These are phyloP conservation scores for Lomentospora prolificans DNA, from an alignment of 2,329 filamentous ascomycete genomes.

Conservation along the genomic window DNA sequence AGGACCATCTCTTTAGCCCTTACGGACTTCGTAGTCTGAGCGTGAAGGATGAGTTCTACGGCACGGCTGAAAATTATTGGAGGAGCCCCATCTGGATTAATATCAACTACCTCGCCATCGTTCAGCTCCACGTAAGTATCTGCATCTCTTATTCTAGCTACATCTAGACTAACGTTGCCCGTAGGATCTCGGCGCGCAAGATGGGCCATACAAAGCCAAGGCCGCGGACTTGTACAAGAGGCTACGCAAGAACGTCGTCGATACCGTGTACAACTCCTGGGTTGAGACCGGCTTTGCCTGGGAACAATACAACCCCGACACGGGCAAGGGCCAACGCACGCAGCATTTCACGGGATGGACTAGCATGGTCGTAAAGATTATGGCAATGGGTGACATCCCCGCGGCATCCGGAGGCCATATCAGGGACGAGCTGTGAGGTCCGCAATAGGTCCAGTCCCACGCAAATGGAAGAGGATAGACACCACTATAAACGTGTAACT, in stretches of 20 bases:
- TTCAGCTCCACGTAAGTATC: slow-evolving; percentile 63
- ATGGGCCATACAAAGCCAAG: slow-evolving; percentile 57
- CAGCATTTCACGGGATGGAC: slow-evolving; percentile 99
- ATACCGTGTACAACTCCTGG: slow-evolving; percentile 85
- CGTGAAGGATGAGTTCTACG: slow-evolving; percentile 72
- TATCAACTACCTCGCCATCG: slow-evolving; percentile 83
- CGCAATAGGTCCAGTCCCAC: neutral
- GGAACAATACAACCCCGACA: slow-evolving; percentile 97
- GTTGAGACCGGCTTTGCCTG: slow-evolving; percentile 88
- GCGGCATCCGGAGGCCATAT: neutral
- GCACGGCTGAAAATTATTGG: slow-evolving; percentile 95
- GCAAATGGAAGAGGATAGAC: neutral
- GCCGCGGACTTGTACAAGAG: slow-evolving; percentile 66
- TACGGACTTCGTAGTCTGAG: slow-evolving; percentile 86
- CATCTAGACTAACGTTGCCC: neutral
- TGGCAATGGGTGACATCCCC: slow-evolving; percentile 61
- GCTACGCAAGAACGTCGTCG: slow-evolving; percentile 74
- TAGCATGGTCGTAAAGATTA: slow-evolving; percentile 94
- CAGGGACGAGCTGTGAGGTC: slow-evolving; percentile 6
- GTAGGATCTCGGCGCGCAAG: slow-evolving; percentile 54
- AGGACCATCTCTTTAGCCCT: slow-evolving; percentile 80
- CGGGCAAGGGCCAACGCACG: slow-evolving; percentile 84
- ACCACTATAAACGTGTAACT: neutral
- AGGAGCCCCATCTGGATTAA: slow-evolving; percentile 90
- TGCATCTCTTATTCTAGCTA: slow-evolving; percentile 2